phyloP scores from a whole-genome alignment of 2,329 filamentous ascomycete genomes.

The Ceratocystis papillata region DNA sequence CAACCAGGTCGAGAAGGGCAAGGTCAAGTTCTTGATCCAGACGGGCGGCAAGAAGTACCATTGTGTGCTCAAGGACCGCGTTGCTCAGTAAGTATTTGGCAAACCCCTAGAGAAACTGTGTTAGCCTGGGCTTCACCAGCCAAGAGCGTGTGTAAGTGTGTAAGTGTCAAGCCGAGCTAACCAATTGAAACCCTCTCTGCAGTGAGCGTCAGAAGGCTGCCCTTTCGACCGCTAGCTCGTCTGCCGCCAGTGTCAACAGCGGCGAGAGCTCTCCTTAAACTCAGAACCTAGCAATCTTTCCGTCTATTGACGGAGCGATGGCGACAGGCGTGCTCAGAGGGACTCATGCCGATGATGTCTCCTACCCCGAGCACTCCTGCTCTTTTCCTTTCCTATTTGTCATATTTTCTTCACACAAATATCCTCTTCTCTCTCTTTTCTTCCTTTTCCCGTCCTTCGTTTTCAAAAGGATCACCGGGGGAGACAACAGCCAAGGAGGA shows the following conservation, averaged over 20 bases:
- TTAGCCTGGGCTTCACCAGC: not conserved
- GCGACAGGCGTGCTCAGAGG: not conserved
- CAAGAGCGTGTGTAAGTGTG: not conserved
- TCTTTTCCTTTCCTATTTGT: not conserved
- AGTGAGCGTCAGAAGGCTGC: conserved; percentile 36
- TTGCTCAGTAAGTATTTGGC: conserved; percentile 34
- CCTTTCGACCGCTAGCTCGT: conserved; percentile 33
- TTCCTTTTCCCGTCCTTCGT: conserved; percentile 5
- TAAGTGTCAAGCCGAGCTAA: not conserved
- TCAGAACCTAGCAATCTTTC: not conserved
- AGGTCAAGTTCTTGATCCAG: conserved; percentile 40
- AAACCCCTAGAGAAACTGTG: not conserved
- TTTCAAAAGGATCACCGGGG: not conserved
- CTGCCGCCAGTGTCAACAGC: conserved; percentile 27
- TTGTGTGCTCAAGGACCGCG: conserved; percentile 37
- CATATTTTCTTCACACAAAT: not conserved
- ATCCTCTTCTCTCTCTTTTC: conserved; percentile 22
- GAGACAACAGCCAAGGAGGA: conserved; percentile 9
- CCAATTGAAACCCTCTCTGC: conserved; percentile 8
- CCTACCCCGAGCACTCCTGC: not conserved
- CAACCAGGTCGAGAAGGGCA: conserved; percentile 33
- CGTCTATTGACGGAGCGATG: not conserved
- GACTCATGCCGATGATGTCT: not conserved
- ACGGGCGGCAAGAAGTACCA: conserved; percentile 33
- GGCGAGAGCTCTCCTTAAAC: conserved; percentile 1